phyloP scores from a whole-genome alignment of 176 grass and related monocot species.

The Aegilops umbellulata region DNA sequence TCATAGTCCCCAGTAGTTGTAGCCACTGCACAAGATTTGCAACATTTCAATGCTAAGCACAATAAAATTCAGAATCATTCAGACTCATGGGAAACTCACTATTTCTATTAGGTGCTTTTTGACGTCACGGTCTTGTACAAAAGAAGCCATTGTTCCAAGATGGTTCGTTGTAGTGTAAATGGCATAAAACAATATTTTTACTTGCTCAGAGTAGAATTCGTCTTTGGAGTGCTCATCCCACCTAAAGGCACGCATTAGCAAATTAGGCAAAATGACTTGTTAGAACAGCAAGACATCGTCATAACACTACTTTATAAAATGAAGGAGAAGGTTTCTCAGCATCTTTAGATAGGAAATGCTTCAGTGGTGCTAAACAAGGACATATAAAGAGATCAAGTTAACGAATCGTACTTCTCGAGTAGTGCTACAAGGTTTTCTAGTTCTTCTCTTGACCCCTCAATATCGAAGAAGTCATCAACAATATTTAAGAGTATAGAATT shows the following conservation, averaged over 20 bases:
- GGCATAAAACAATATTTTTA: slow-evolving; percentile 69
- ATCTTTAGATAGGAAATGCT: too few species aligned
- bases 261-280: neutral
- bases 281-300: too few species aligned
- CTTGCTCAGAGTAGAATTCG: slow-evolving; percentile 62
- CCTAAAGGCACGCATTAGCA: slow-evolving; percentile 1
- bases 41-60: neutral
- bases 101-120: slow-evolving; percentile 46
- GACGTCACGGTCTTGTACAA: slow-evolving; percentile 42
- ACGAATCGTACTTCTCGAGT: slow-evolving; percentile 49
- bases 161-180: slow-evolving; percentile 53
- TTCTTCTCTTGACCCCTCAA: slow-evolving; percentile 72
- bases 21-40: slow-evolving; percentile 53
- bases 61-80: too few species aligned
- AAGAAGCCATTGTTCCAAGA: slow-evolving; percentile 47
- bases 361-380: too few species aligned
- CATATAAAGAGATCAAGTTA: too few species aligned
- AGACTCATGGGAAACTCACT: slow-evolving; percentile 29
- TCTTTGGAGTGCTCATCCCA: slow-evolving; percentile 55
- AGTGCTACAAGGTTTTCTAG: slow-evolving; percentile 53
- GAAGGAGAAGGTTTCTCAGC: too few species aligned
- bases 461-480: slow-evolving; percentile 77
- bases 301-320: too few species aligned
- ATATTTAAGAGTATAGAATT: slow-evolving; percentile 56
- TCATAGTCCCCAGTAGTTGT: slow-evolving; percentile 47